Conservation (phyloP, 352 stramenopile genomes). For the Thalassiosira mediterranea region DNA sequence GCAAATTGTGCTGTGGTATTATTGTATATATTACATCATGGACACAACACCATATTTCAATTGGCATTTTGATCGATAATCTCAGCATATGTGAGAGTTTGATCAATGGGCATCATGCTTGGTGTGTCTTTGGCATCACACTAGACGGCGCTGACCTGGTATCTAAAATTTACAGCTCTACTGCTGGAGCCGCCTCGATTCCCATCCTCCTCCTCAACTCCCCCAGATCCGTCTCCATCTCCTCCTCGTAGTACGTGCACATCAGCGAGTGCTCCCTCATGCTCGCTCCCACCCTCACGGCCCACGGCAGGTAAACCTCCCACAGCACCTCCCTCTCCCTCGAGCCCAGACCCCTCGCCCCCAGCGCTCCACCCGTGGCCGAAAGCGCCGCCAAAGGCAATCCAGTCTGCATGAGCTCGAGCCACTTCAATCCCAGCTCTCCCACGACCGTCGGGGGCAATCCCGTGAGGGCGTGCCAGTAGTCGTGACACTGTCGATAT, state of each 20-base stretch:
- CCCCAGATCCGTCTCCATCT: slow-evolving; percentile 91
- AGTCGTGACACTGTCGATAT: slow-evolving; percentile 94
- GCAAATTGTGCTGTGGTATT: no score
- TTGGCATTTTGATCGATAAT: background rate
- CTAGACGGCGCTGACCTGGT: no score
- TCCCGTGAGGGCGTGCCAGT: slow-evolving; percentile 94
- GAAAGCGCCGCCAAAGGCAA: slow-evolving; percentile 93
- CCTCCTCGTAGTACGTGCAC: slow-evolving; percentile 95
- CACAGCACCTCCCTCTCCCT: slow-evolving; percentile 86
- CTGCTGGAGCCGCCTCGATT: slow-evolving; percentile 67
- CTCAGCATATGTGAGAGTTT: no score
- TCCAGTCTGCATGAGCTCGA: slow-evolving; percentile 95
- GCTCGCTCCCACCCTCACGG: slow-evolving; percentile 76
- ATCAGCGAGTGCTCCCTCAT: slow-evolving; percentile 87
- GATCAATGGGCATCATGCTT: no score
- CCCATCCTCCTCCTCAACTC: slow-evolving; percentile 85
- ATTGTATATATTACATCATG: no score
- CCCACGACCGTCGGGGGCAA: slow-evolving; percentile 93
- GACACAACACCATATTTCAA: no score
- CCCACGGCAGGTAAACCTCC: slow-evolving; percentile 93
- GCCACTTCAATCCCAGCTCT: slow-evolving; percentile 96
- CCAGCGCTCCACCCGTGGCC: slow-evolving; percentile 89
- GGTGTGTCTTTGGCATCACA: no score
- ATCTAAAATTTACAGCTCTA: slow-evolving; percentile 14
- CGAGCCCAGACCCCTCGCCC: slow-evolving; percentile 58